Conservation (phyloP, 163 green algal genomes). For the Volvox carteri region DNA sequence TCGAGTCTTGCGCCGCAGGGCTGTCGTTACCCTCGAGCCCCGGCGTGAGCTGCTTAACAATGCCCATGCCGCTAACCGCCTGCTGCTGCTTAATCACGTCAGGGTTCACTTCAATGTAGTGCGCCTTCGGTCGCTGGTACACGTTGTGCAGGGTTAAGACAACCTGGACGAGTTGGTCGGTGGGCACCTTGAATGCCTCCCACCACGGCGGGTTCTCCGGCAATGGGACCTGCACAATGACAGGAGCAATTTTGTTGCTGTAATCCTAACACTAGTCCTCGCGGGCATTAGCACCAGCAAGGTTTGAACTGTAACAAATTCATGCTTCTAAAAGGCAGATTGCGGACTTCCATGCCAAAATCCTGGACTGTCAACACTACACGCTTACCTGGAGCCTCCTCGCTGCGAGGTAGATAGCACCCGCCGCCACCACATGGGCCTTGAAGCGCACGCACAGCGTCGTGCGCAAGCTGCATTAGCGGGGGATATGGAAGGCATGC, state of each 20-base stretch:
- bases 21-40: conserved; percentile 31
- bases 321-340: too few relatives aligned
- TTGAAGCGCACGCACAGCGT: conserved; percentile 93
- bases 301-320: too few relatives aligned
- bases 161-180: conserved; percentile 83
- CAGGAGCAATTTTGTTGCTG: too few relatives aligned
- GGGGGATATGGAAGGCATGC: background rate
- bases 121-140: conserved; percentile 74
- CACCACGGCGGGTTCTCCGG: conserved; percentile 92
- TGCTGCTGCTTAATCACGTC: conserved; percentile 52
- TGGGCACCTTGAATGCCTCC: conserved; percentile 81
- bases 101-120: conserved; percentile 73
- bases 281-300: too few relatives aligned
- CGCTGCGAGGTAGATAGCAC: conserved; percentile 91
- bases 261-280: too few relatives aligned
- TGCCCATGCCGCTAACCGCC: conserved; percentile 12
- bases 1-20: conserved; percentile 29
- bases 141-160: conserved; percentile 73
- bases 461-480: conserved; percentile 88
- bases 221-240: conserved; percentile 73
- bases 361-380: too few relatives aligned
- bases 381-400: conserved; percentile 76
- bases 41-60: conserved; percentile 34
- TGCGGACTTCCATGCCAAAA: too few relatives aligned
- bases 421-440: conserved; percentile 88